phyloP scores from a whole-genome alignment of 75 land plant species.

The Sequoia sempervirens region DNA sequence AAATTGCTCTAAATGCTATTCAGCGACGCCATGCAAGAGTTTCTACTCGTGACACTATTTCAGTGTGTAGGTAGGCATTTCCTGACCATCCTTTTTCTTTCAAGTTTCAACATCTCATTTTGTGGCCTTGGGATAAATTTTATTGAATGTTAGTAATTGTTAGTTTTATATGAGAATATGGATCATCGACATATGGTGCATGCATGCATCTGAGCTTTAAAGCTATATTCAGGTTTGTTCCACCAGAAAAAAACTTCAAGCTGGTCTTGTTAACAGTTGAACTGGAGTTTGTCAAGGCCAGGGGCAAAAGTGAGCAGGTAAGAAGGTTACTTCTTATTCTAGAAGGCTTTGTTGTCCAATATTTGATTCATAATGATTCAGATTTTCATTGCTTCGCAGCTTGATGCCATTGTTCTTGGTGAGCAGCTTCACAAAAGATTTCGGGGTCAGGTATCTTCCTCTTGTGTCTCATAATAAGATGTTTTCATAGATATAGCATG shows the following conservation, averaged over 20 bases:
- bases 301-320: conserved; percentile 67
- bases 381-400: conserved; percentile 23
- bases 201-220: not conserved
- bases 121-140: not conserved
- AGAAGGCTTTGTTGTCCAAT: not conserved
- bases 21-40: conserved; percentile 77
- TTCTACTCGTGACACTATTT: conserved; percentile 61
- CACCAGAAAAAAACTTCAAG: conserved; percentile 55
- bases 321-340: not conserved
- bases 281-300: conserved; percentile 67
- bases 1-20: conserved; percentile 64
- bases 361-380: not conserved
- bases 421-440: conserved; percentile 57
- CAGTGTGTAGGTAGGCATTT: conserved; percentile 46
- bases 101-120: not conserved
- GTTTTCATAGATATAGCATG: not conserved
- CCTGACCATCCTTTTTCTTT: not conserved
- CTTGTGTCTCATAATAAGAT: not conserved
- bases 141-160: not conserved
- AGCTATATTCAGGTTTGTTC: conserved; percentile 45
- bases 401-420: conserved; percentile 66
- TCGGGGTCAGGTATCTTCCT: conserved; percentile 48
- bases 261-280: conserved; percentile 72
- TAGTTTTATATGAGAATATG: not conserved
- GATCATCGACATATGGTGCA: not conserved